Percentiles rank a stretch among this genome's conserved stretches.
These are phyloP conservation scores for Rhododendron griersonianum DNA, from an alignment of 148 eudicot genomes.

Conservation along the genomic window DNA sequence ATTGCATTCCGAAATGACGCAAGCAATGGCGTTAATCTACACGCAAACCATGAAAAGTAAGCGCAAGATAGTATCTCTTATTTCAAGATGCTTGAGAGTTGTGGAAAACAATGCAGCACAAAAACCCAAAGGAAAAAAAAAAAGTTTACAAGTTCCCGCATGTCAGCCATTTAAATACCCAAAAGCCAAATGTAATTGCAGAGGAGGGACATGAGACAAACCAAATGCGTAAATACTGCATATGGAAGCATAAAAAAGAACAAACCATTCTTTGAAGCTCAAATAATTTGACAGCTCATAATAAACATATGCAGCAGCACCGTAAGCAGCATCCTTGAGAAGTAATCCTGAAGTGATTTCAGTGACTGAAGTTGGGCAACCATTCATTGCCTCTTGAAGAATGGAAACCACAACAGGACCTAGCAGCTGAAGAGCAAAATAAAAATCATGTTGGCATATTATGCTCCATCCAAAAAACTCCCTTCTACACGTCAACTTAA, in stretches of 20 bases:
- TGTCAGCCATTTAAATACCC: constrained; percentile 1
- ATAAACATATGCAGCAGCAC: constrained; percentile 96
- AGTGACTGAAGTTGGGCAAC: constrained; percentile 74
- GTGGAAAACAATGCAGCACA: background rate
- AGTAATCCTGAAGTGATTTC: constrained; percentile 84
- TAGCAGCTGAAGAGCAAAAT: constrained; percentile 56
- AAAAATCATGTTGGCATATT: background rate
- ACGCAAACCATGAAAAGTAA: background rate
- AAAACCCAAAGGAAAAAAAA: background rate
- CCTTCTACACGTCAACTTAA: constrained; percentile 15
- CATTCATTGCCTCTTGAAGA: constrained; percentile 96
- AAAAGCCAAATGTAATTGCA: background rate
- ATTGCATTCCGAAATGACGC: background rate
- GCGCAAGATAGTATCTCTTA: background rate
- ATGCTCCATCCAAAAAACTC: background rate
- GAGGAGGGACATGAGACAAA: background rate
- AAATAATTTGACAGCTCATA: constrained; percentile 96
- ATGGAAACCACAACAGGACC: constrained; percentile 97
- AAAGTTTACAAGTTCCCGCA: background rate
- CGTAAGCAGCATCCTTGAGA: constrained; percentile 98
- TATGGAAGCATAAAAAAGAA: constrained; percentile 8
- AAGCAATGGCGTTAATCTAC: background rate
- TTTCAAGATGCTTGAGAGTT: background rate
- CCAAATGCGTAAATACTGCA: background rate
- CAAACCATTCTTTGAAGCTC: constrained; percentile 94